Evolutionary conservation across 768 basidiomycete species (phyloP).

Genomic region (Tricholoma flavovirens): DNA sequence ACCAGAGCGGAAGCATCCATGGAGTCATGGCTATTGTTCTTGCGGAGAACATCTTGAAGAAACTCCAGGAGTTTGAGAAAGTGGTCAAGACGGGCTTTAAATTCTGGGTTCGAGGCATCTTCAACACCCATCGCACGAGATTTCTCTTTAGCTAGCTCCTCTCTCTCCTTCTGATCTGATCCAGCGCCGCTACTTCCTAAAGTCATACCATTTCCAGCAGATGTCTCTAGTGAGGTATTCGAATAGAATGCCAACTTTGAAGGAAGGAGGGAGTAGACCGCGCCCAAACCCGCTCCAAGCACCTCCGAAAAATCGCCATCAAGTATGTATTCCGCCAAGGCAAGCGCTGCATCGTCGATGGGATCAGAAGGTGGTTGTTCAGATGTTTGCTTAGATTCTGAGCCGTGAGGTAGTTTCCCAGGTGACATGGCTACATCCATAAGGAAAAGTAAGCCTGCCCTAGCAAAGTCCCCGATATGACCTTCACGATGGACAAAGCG

Average conservation of each 20-base stretch:
- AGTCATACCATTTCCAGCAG: constrained; percentile 54
- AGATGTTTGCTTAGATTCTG: constrained; percentile 33
- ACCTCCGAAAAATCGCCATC: constrained; percentile 99
- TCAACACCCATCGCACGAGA: constrained; percentile 65
- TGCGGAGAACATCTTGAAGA: constrained; percentile 78
- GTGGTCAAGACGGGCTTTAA: constrained; percentile 77
- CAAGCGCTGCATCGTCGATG: constrained; percentile 77
- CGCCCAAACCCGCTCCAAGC: constrained; percentile 85
- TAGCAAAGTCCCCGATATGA: constrained; percentile 87
- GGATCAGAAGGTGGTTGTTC: constrained; percentile 47
- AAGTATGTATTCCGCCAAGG: constrained; percentile 87
- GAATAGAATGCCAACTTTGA: constrained; percentile 73
- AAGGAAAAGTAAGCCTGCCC: constrained; percentile 87
- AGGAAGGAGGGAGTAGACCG: constrained; percentile 88
- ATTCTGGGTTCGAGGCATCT: constrained; percentile 67
- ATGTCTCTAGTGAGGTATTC: constrained; percentile 31
- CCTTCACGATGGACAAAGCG: constrained; percentile 95
- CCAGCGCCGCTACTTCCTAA: constrained; percentile 60
- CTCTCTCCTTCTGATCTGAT: constrained; percentile 45
- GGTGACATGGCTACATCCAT: constrained; percentile 97
- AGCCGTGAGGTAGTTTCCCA: constrained; percentile 33
- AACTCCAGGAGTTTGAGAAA: constrained; percentile 90
- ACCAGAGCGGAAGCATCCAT: constrained; percentile 61
- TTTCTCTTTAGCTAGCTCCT: constrained; percentile 40
- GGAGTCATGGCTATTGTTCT: constrained; percentile 48